These are phyloP conservation scores for Suillus spraguei DNA, from an alignment of 768 basidiomycete species.

Conservation along the genomic window DNA sequence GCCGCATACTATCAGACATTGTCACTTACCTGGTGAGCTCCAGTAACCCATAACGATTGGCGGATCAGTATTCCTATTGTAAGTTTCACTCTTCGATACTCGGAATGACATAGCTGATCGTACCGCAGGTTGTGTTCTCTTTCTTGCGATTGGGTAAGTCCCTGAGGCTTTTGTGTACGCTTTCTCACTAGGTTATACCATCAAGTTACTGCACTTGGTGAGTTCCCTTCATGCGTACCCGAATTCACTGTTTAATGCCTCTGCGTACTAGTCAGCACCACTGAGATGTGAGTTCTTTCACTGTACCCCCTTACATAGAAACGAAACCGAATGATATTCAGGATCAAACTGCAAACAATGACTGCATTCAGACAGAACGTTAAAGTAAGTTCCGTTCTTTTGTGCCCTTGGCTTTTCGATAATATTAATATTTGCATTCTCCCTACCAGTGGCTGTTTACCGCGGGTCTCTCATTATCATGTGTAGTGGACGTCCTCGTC, in stretches of 20 bases:
- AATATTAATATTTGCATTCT: constrained; percentile 10
- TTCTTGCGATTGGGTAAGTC: constrained; percentile 35
- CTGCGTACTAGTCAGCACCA: constrained; percentile 25
- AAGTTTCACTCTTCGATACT: constrained; percentile 20
- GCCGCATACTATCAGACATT: constrained; percentile 2
- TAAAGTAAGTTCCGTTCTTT: constrained; percentile 15
- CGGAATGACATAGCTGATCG: background rate
- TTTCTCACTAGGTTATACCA: background rate
- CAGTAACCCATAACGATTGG: constrained; percentile 32
- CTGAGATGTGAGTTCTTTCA: constrained; percentile 29
- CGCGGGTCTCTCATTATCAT: constrained; percentile 50
- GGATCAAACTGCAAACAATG: constrained; percentile 30
- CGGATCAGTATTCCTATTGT: constrained; percentile 36
- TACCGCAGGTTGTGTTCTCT: constrained; percentile 28
- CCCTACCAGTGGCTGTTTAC: constrained; percentile 50
- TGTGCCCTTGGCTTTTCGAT: constrained; percentile 14
- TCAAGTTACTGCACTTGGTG: constrained; percentile 40
- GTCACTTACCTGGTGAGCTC: constrained; percentile 1
- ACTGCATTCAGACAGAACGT: constrained; percentile 25
- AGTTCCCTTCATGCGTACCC: constrained; percentile 7
- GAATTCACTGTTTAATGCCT: background rate
- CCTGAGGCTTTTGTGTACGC: background rate
- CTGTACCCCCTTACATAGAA: background rate
- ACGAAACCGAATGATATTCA: constrained; percentile 2
- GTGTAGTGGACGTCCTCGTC: constrained; percentile 52